These are phyloP conservation scores for Mycosphaerella sp. DNA, from an alignment of 2,329 filamentous ascomycete species.

Conservation along the genomic window DNA sequence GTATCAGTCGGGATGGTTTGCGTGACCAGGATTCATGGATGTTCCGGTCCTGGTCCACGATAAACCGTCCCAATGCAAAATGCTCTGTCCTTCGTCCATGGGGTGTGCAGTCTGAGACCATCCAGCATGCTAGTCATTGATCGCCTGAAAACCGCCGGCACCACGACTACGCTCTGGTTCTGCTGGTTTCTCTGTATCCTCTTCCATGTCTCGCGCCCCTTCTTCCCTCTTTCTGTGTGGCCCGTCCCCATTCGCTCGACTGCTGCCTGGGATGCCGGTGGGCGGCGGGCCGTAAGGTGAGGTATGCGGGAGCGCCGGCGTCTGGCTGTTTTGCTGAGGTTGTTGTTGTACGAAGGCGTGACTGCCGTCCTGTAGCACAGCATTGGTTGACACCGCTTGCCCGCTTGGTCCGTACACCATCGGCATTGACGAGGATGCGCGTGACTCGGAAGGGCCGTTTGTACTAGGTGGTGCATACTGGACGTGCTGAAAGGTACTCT, in stretches of 20 bases:
- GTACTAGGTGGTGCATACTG: constrained; percentile 8
- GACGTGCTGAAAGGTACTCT: constrained; percentile 14
- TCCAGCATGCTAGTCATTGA: constrained; percentile 5
- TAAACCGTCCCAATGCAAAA: no score
- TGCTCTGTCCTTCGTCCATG: no score
- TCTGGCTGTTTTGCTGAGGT: constrained; percentile 4
- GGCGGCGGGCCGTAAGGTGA: constrained; percentile 18
- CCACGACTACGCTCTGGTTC: not conserved
- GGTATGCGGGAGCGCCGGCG: constrained; percentile 18
- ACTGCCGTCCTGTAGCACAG: constrained; percentile 10
- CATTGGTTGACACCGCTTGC: constrained; percentile 13
- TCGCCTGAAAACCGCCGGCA: constrained; percentile 6
- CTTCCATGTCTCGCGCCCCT: not conserved
- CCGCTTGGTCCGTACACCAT: constrained; percentile 14
- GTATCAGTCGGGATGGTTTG: no score
- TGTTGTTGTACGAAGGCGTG: constrained; percentile 5
- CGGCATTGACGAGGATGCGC: not conserved
- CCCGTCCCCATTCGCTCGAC: constrained; percentile 4
- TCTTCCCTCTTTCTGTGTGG: constrained; percentile 1
- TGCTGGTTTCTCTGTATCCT: constrained; percentile 1
- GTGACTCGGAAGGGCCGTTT: not conserved
- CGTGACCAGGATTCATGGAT: no score
- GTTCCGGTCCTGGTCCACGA: no score
- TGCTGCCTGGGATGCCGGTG: constrained; percentile 15
- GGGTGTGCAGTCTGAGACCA: not conserved